Base-by-base conservation (phyloP, 2,329 filamentous ascomycete genomes). In the Ophiostoma sp. region DNA sequence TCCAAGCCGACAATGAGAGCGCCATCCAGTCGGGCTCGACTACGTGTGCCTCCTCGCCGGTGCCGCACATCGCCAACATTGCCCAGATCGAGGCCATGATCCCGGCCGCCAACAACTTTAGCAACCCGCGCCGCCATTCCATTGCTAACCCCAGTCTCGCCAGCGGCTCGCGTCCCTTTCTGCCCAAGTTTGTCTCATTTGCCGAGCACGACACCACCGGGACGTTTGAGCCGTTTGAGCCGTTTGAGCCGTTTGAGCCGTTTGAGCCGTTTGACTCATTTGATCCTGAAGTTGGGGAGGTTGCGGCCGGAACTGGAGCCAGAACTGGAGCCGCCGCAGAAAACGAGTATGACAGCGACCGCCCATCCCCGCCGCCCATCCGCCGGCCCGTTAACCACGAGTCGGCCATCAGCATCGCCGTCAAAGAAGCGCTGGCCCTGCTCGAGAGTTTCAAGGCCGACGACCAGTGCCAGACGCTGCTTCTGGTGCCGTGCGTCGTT, bases 401-500 rank as follows among this genome's bases (percentile, higher is more conserved):
- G 71, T 75, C 79, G 1, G 81, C 83, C 7, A 83, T 89, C 67
- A 85, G 81, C 0, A 71, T 82, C 1, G 84, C 85, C 0, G 85
- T 90, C 0, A 82, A 88, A 33, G 83, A 87, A 73, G 86, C 85
- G 0, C 79, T 90, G 10, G 76, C 77, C 0, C 81, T 89, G 4
- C 76, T 89, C 4, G 83, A 85, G 70, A 81, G 80, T 0, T 86
- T 90, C 76, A 83, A 82, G 71, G 81, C 86, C 1, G 83, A 82
- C 20, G 87, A 89, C 72, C 85, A 86, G 0, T 82, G 81, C 4
- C 86, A 89, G 75, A 87, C 86, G 0, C 78, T 89, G 3, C 80
- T 89, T 0, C 78, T 89, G 27, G 83, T 89, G 17, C 87, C 87
- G 0, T 87, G 86, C 69, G 82, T 89, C 33, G 77, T 89, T 1